These are phyloP conservation scores for Emericellopsis cladophorae DNA, from an alignment of 2,329 filamentous ascomycete species.

Conservation along the genomic window DNA sequence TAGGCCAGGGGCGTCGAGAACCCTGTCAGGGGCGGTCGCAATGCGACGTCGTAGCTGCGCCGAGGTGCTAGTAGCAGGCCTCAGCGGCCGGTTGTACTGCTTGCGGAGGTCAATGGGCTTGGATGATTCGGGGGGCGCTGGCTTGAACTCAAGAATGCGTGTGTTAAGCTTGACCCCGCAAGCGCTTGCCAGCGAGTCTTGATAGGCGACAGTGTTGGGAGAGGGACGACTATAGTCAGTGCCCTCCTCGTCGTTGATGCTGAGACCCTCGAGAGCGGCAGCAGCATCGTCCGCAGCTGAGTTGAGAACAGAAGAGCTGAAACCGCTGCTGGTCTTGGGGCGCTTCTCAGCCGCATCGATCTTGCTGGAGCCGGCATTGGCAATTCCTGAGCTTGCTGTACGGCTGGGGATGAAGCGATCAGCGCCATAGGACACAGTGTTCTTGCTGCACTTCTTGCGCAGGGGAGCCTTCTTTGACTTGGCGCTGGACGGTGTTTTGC, in stretches of 20 bases:
- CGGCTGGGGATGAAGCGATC: conserved; percentile 97
- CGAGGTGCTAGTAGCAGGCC: conserved; percentile 57
- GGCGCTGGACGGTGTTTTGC: conserved; percentile 44
- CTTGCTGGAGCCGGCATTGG: conserved; percentile 73
- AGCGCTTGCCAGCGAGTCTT: conserved; percentile 79
- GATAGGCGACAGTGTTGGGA: conserved; percentile 80
- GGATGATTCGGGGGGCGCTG: conserved; percentile 90
- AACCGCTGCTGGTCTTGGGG: conserved; percentile 52
- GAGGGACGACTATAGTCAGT: conserved; percentile 64
- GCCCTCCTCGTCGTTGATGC: conserved; percentile 59
- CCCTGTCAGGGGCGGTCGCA: conserved; percentile 87
- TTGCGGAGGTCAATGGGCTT: conserved; percentile 96
- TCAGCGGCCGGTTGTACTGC: conserved; percentile 95
- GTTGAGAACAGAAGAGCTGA: conserved; percentile 65
- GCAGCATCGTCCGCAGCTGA: conserved; percentile 70
- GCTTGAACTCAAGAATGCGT: conserved; percentile 96
- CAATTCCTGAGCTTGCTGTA: conserved; percentile 74
- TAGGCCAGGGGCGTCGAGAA: conserved; percentile 88
- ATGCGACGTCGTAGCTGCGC: conserved; percentile 87
- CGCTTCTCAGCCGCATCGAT: conserved; percentile 59
- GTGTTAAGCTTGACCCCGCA: conserved; percentile 91
- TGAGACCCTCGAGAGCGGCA: conserved; percentile 68
- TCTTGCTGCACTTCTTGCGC: conserved; percentile 56
- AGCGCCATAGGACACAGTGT: conserved; percentile 64
- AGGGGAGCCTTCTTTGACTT: conserved; percentile 43